phyloP scores from a whole-genome alignment of 371 early-diverging fungal genomes.

The Gilbertella persicaria region DNA sequence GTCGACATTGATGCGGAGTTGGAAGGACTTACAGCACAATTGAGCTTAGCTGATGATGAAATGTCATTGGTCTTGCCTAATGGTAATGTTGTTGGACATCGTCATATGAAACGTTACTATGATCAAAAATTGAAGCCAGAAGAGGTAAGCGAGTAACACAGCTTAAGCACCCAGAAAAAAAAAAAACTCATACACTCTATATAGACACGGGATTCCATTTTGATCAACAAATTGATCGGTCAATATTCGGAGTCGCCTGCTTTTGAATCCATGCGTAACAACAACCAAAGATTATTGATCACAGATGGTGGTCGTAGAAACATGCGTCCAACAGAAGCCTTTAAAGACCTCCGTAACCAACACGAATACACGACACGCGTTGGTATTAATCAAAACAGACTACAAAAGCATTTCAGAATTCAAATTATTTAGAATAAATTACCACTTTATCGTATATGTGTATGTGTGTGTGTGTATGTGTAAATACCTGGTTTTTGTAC shows the following conservation, averaged over 20 bases:
- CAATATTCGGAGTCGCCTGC: slow-evolving; percentile 44
- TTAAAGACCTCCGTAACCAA: slow-evolving; percentile 58
- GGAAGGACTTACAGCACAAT: slow-evolving; percentile 28
- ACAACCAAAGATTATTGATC: slow-evolving; percentile 26
- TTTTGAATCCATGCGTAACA: slow-evolving; percentile 39
- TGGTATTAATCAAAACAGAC: slow-evolving; percentile 81
- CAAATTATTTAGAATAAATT: slow-evolving; percentile 64
- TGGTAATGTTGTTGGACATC: slow-evolving; percentile 84
- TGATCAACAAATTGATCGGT: slow-evolving; percentile 54
- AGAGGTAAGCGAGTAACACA: too few species aligned
- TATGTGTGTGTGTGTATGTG: neutral
- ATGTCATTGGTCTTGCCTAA: slow-evolving; percentile 85
- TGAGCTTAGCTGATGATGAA: slow-evolving; percentile 68
- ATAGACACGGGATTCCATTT: slow-evolving; percentile 46
- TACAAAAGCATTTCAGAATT: slow-evolving; percentile 84
- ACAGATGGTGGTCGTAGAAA: slow-evolving; percentile 37
- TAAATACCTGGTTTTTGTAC: neutral
- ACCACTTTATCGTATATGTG: neutral
- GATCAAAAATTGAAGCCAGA: slow-evolving; percentile 79
- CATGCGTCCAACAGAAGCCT: slow-evolving; percentile 41
- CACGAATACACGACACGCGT: slow-evolving; percentile 73
- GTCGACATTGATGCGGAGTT: slow-evolving; percentile 60
- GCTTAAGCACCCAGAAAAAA: too few species aligned
- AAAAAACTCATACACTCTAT: too few species aligned
- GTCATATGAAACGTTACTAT: slow-evolving; percentile 81